Conservation (phyloP, 441 rosid genomes). For the Mallotus japonicus region DNA sequence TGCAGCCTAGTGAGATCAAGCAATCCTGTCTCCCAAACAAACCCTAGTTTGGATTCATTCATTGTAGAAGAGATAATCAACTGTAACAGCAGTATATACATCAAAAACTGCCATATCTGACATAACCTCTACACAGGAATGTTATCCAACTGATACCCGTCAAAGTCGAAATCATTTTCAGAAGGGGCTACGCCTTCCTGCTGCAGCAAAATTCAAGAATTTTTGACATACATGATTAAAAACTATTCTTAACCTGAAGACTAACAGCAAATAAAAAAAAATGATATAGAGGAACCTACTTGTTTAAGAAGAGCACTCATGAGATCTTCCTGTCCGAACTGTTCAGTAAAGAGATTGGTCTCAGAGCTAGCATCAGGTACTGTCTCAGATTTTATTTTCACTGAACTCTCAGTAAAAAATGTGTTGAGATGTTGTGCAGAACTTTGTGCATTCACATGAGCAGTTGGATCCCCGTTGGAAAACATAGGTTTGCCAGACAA, state of each 20-base stretch:
- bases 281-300: slow-evolving; percentile 37
- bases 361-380: slow-evolving; percentile 42
- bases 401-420: slow-evolving; percentile 40
- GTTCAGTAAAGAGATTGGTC: slow-evolving; percentile 48
- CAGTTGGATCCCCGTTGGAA: slow-evolving; percentile 32
- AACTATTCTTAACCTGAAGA: not conserved
- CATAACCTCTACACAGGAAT: slow-evolving; percentile 55
- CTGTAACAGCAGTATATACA: slow-evolving; percentile 39
- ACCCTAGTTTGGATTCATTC: slow-evolving; percentile 19
- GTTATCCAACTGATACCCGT: slow-evolving; percentile 69
- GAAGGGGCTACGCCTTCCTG: slow-evolving; percentile 58
- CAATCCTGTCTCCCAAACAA: slow-evolving; percentile 17
- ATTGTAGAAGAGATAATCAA: slow-evolving; percentile 22
- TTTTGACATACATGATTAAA: not conserved
- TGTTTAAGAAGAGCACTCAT: slow-evolving; percentile 82
- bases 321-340: slow-evolving; percentile 77
- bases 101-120: slow-evolving; percentile 22
- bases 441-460: slow-evolving; percentile 34
- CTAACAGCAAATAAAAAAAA: not conserved
- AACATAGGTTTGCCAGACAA: slow-evolving; percentile 37
- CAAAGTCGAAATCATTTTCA: slow-evolving; percentile 74
- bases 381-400: slow-evolving; percentile 64
- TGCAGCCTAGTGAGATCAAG: slow-evolving; percentile 19
- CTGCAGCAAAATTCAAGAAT: slow-evolving; percentile 37
- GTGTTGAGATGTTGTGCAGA: slow-evolving; percentile 40